Conservation (phyloP, 257 asterid genomes). For the Solanum raphanifolium region DNA sequence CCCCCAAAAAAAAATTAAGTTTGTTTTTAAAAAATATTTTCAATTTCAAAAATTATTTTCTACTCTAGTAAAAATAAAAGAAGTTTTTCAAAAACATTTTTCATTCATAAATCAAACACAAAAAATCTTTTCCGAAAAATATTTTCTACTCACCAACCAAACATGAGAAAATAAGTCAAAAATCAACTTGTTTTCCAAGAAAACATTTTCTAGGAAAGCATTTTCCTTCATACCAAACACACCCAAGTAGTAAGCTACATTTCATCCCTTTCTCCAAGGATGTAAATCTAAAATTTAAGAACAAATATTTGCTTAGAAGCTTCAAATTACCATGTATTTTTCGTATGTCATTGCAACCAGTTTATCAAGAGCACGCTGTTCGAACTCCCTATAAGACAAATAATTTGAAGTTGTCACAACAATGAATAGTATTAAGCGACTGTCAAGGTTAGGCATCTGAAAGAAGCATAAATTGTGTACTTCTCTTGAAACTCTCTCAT, state of each 20-base stretch:
- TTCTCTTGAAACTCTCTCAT: constrained; percentile 56
- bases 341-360: constrained; percentile 74
- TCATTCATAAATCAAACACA: too few species aligned
- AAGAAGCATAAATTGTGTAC: constrained; percentile 22
- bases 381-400: constrained; percentile 55
- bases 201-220: too few species aligned
- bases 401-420: constrained; percentile 13
- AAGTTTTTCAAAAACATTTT: too few species aligned
- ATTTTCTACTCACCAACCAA: too few species aligned
- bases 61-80: too few species aligned
- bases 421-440: background rate
- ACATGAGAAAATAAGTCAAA: too few species aligned
- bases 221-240: too few species aligned
- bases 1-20: too few species aligned
- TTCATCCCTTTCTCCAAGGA: background rate
- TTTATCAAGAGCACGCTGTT: constrained; percentile 62
- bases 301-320: constrained; percentile 4
- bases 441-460: constrained; percentile 9
- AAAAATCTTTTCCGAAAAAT: too few species aligned
- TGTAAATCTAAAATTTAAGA: background rate
- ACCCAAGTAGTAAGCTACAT: background rate
- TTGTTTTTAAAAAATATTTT: too few species aligned
- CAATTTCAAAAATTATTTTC: too few species aligned
- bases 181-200: too few species aligned
- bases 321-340: constrained; percentile 69